Evolutionary conservation across 2,329 filamentous ascomycete genomes (phyloP).

Genomic region (Ophiostoma perfectum): DNA sequence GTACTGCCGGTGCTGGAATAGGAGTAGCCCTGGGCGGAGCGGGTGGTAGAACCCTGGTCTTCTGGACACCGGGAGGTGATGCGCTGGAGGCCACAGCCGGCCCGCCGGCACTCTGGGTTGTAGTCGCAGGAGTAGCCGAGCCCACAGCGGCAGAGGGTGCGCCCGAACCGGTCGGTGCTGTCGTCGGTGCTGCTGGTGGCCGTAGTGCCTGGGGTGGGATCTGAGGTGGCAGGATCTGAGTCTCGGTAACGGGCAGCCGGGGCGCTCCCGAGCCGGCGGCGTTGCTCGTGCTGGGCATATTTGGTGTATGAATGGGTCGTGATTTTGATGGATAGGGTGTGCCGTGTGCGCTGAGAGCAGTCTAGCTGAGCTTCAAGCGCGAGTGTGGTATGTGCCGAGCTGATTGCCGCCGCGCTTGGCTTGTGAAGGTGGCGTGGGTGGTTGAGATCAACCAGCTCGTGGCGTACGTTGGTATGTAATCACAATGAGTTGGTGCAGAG

Average conservation of each 20-base stretch:
- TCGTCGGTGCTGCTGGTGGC: background rate
- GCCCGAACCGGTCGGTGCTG: background rate
- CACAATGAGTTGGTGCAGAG: background rate
- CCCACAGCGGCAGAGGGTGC: background rate
- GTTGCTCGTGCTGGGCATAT: background rate
- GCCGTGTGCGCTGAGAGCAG: too few species aligned
- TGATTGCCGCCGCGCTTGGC: background rate
- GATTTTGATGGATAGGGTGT: too few species aligned
- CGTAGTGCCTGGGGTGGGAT: slow-evolving; percentile 18
- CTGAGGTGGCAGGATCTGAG: slow-evolving; percentile 19
- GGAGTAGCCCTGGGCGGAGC: background rate
- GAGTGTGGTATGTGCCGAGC: background rate
- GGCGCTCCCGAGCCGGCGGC: background rate
- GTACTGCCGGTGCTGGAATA: background rate
- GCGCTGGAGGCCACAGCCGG: background rate
- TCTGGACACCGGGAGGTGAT: background rate
- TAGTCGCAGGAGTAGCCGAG: background rate
- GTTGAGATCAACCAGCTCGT: too few species aligned
- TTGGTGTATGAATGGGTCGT: background rate
- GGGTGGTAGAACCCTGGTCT: background rate
- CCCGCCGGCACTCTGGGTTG: background rate
- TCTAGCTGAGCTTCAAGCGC: too few species aligned
- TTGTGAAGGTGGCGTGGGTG: background rate
- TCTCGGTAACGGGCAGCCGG: slow-evolving; percentile 19
- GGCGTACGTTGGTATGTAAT: background rate